These are phyloP conservation scores for Chalciporus piperatus DNA, from an alignment of 768 basidiomycete species.

Conservation along the genomic window DNA sequence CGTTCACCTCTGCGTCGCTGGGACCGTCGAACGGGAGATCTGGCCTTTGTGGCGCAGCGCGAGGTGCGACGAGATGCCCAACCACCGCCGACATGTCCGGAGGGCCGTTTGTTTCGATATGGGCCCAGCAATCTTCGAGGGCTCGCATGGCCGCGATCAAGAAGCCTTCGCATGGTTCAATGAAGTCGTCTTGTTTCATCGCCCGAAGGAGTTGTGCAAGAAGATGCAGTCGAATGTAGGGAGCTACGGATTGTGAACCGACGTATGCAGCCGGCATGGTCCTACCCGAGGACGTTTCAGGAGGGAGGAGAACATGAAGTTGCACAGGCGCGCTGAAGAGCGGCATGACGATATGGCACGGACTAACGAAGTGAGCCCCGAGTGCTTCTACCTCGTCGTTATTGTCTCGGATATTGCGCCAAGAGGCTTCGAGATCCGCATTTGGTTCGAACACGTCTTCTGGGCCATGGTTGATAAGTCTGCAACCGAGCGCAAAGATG, in stretches of 20 bases:
- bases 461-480: conserved; percentile 47
- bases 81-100: conserved; percentile 73
- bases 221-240: conserved; percentile 85
- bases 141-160: conserved; percentile 67
- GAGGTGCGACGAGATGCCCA: conserved; percentile 26
- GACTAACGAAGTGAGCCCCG: conserved; percentile 47
- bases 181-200: conserved; percentile 51
- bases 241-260: conserved; percentile 62
- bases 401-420: conserved; percentile 9
- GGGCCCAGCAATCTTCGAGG: conserved; percentile 69
- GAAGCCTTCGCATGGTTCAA: conserved; percentile 70
- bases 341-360: conserved; percentile 54
- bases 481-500: conserved; percentile 50
- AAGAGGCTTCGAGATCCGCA: conserved; percentile 20
- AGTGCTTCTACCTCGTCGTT: conserved; percentile 52
- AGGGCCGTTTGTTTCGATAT: conserved; percentile 64
- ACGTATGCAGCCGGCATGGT: conserved; percentile 69
- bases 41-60: conserved; percentile 10
- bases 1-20: neutral
- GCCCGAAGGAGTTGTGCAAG: conserved; percentile 59
- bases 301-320: conserved; percentile 62
- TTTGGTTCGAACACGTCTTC: conserved; percentile 32
- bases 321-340: conserved; percentile 62
- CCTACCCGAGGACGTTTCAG: conserved; percentile 38
- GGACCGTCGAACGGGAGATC: conserved; percentile 8